Percentiles rank a stretch among this genome's conserved stretches.
Evolutionary conservation across 768 basidiomycete species (phyloP).

Genomic region (Kwoniella mangroviensis): DNA sequence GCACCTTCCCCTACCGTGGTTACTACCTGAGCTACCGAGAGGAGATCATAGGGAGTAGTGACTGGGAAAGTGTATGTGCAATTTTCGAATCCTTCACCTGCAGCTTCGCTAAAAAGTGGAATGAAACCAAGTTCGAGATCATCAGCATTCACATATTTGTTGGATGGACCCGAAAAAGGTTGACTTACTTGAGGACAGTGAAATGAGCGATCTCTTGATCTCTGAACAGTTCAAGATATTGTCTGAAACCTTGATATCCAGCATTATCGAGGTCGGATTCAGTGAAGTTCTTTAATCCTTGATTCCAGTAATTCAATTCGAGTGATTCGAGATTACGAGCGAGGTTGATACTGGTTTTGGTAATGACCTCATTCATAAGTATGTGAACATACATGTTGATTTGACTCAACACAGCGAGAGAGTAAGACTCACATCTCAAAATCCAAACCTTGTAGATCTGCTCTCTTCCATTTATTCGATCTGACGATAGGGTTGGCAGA

Average conservation of each 20-base stretch:
- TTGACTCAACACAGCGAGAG: no score
- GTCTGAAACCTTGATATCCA: constrained; percentile 28
- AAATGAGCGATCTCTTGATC: constrained; percentile 41
- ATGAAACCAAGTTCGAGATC: not conserved
- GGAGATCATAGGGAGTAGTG: constrained; percentile 21
- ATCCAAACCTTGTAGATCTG: constrained; percentile 15
- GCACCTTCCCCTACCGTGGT: constrained; percentile 39
- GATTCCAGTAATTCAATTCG: constrained; percentile 34
- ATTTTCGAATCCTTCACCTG: constrained; percentile 33
- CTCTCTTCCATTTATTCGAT: constrained; percentile 19
- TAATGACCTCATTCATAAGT: not conserved
- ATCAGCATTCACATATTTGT: not conserved
- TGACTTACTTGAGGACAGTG: constrained; percentile 37
- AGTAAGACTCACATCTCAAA: constrained; percentile 29
- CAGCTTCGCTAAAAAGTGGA: constrained; percentile 20
- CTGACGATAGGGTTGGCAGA: constrained; percentile 20
- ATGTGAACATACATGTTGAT: no score
- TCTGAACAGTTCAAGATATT: constrained; percentile 29
- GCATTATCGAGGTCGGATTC: constrained; percentile 31
- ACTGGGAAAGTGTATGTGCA: constrained; percentile 39
- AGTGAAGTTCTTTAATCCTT: constrained; percentile 33
- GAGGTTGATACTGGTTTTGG: constrained; percentile 29
- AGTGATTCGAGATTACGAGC: constrained; percentile 37
- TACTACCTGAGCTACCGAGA: constrained; percentile 28
- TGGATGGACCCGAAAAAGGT: no score